Conservation (phyloP, 1,284 basidiomycete species). For the Pseudozyma sp. region DNA sequence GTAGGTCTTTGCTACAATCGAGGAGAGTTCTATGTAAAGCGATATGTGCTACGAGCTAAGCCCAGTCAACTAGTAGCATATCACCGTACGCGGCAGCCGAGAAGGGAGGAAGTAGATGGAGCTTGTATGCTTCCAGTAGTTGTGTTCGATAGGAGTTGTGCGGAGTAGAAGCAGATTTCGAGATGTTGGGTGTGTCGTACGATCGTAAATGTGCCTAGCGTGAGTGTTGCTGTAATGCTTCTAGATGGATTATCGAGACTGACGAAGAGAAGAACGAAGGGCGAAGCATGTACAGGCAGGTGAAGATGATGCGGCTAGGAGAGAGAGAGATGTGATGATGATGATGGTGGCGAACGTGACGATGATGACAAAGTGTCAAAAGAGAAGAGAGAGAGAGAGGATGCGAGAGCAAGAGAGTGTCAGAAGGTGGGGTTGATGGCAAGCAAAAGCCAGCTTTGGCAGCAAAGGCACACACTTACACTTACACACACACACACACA, state of each 20-base stretch:
- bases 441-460: neutral
- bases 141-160: neutral
- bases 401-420: neutral
- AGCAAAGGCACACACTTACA: neutral
- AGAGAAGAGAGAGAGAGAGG: neutral
- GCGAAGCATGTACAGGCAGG: constrained; percentile 5
- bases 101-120: too few relatives aligned
- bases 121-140: too few relatives aligned
- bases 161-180: neutral
- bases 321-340: neutral
- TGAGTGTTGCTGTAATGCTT: neutral
- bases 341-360: too few relatives aligned
- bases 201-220: neutral
- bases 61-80: too few relatives aligned
- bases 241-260: neutral
- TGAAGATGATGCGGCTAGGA: neutral
- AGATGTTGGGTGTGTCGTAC: neutral
- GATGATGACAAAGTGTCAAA: constrained; percentile 1
- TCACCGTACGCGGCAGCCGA: too few relatives aligned
- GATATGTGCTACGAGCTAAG: too few relatives aligned
- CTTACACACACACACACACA: neutral
- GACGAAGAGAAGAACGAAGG: neutral
- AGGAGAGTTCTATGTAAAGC: too few relatives aligned
- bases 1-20: too few relatives aligned
- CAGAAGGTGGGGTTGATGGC: neutral